phyloP scores from a whole-genome alignment of 176 grass and related monocot species.

The Miscanthus lutarioriparius region DNA sequence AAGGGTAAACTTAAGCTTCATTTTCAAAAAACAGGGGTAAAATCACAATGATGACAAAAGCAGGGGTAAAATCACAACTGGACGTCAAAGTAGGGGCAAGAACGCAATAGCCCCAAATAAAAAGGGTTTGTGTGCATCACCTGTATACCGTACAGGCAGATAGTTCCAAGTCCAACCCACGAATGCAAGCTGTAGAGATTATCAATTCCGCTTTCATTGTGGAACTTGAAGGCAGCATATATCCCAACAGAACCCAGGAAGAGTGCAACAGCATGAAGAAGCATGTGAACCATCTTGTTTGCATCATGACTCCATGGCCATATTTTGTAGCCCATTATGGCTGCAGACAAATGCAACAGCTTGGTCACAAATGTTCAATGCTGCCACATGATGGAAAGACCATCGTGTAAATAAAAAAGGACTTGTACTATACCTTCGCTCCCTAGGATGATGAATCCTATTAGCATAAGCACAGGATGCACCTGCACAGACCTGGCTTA shows the following conservation, averaged over 20 bases:
- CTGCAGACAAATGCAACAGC: slow-evolving; percentile 48
- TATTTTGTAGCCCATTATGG: slow-evolving; percentile 79
- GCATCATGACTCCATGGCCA: slow-evolving; percentile 68
- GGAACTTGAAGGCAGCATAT: slow-evolving; percentile 79
- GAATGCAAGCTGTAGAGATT: slow-evolving; percentile 93
- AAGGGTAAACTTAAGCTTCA: too few relatives aligned
- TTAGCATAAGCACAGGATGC: slow-evolving; percentile 87
- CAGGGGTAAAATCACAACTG: too few relatives aligned
- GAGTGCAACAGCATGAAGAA: slow-evolving; percentile 66
- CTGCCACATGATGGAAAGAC: not conserved
- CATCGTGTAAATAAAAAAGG: slow-evolving; percentile 1
- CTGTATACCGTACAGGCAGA: slow-evolving; percentile 72
- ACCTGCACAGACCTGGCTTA: slow-evolving; percentile 40
- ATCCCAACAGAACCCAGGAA: slow-evolving; percentile 63
- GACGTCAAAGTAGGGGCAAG: too few relatives aligned
- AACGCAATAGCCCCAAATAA: too few relatives aligned
- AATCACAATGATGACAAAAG: too few relatives aligned
- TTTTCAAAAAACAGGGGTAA: too few relatives aligned
- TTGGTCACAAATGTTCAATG: slow-evolving; percentile 6
- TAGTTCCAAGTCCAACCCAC: slow-evolving; percentile 79
- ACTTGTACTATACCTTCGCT: slow-evolving; percentile 57
- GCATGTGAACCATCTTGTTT: slow-evolving; percentile 72
- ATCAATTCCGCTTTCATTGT: slow-evolving; percentile 76
- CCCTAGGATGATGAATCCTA: slow-evolving; percentile 78
- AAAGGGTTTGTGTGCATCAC: slow-evolving; percentile 27